Conservation (phyloP, 2,329 filamentous ascomycete genomes). For the Colletotrichum viniferum region DNA sequence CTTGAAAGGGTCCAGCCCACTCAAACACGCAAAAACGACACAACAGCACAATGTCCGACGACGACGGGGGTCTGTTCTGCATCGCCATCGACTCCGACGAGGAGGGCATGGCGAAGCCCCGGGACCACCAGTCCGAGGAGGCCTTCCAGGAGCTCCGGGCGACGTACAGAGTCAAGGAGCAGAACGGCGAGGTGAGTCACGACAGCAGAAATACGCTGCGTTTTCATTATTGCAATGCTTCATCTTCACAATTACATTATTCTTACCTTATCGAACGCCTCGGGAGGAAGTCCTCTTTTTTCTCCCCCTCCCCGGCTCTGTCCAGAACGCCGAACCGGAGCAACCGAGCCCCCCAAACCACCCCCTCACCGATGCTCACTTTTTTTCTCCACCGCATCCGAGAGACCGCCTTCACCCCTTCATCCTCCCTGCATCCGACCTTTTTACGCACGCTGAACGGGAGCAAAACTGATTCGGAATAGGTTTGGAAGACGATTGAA, state of each 20-base stretch:
- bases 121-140: conserved; percentile 52
- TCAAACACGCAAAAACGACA: not conserved
- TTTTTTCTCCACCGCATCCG: not conserved
- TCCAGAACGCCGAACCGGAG: not conserved
- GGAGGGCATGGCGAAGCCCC: conserved; percentile 29
- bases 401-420: not conserved
- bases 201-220: not conserved
- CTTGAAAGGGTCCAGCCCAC: not conserved
- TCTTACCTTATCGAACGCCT: not conserved
- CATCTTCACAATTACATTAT: not conserved
- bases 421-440: not conserved
- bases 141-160: conserved; percentile 51
- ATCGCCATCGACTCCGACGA: conserved; percentile 38
- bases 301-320: not conserved
- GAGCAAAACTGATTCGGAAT: not conserved
- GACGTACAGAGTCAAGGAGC: conserved; percentile 51
- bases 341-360: not conserved
- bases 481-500: conserved; percentile 49
- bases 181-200: conserved; percentile 57
- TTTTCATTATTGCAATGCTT: not conserved
- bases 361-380: not conserved
- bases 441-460: not conserved
- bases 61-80: conserved; percentile 35
- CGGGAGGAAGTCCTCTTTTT: not conserved
- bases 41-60: conserved; percentile 13